phyloP scores from a whole-genome alignment of 768 basidiomycete species.

The Zangia roseola region DNA sequence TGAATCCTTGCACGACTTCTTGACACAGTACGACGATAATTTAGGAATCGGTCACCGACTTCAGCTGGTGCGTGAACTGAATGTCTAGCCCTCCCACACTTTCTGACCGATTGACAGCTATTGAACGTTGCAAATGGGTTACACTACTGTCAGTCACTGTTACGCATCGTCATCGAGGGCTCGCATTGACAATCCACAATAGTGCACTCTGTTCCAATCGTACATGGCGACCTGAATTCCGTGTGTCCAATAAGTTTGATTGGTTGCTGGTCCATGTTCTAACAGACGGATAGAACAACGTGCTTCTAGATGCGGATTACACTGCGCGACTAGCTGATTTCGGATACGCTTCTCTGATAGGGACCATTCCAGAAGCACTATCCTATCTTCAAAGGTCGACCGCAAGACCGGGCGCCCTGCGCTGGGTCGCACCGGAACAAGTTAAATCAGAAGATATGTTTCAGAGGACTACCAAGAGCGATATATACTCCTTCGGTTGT shows the following conservation, averaged over 20 bases:
- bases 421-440: too few relatives aligned
- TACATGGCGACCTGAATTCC: constrained; percentile 15
- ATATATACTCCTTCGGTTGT: too few relatives aligned
- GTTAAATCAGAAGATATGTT: too few relatives aligned
- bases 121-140: constrained; percentile 14
- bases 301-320: constrained; percentile 15
- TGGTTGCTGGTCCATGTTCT: neutral
- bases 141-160: neutral
- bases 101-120: constrained; percentile 20
- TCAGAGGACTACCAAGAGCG: too few relatives aligned
- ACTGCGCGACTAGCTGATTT: constrained; percentile 44
- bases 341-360: too few relatives aligned
- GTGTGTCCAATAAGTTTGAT: neutral
- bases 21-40: constrained; percentile 1
- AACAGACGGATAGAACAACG: constrained; percentile 10
- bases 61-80: constrained; percentile 12
- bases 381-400: too few relatives aligned
- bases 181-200: neutral
- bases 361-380: too few relatives aligned
- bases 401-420: too few relatives aligned
- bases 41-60: constrained; percentile 1
- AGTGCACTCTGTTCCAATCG: constrained; percentile 11
- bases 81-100: constrained; percentile 9
- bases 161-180: neutral
- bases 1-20: constrained; percentile 19